Base-by-base conservation (phyloP, 2,329 filamentous ascomycete genomes). In the Fonsecaea multimorphosa region DNA sequence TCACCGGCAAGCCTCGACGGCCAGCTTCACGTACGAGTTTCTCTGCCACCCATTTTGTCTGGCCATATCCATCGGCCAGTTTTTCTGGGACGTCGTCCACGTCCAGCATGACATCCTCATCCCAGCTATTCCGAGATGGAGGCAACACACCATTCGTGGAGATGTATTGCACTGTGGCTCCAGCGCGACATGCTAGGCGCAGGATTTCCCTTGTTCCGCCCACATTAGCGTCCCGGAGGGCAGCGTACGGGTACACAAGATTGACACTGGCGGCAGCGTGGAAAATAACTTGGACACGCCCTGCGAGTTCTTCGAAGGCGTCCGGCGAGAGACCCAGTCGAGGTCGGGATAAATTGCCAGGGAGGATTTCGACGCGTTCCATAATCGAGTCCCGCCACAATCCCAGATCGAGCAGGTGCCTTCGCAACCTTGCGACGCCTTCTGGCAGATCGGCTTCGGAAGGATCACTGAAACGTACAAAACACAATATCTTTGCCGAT, bases 41-140 rank as follows among this genome's bases (percentile, higher is more conserved):
- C 75, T 93, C 90, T 2, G 90, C 90, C 32, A 91, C 90, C 90
- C 91, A 93, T 74, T 93, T 93, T 0, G 90, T 91, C 76, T 92
- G 90, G 0, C 90, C 89, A 68, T 93, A 93, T 1, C 90, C 90
- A 72, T 92, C 90, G 1, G 85, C 78, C 4, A 93, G 80, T 74
- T 89, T 89, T 51, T 82, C 85, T 0, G 89, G 88, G 0, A 93
- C 90, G 54, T 89, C 86, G 12, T 89, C 85, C 3, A 91, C 83
- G 32, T 84, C 82, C 16, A 93, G 80, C 79, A 89, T 87, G 9
- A 86, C 80, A 67, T 88, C 85, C 75, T 93, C 91, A 0, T 85
- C 77, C 90, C 90, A 93, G 11, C 90, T 89, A 44, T 87, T 82
- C 4, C 84, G 83, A 0, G 89, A 91, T 7, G 89, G 86, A 1